Evolutionary conservation across 2,329 filamentous ascomycete genomes (phyloP), one percentile per base, ranked within the genome.

Genomic region (Fusarium tupiense): DNA sequence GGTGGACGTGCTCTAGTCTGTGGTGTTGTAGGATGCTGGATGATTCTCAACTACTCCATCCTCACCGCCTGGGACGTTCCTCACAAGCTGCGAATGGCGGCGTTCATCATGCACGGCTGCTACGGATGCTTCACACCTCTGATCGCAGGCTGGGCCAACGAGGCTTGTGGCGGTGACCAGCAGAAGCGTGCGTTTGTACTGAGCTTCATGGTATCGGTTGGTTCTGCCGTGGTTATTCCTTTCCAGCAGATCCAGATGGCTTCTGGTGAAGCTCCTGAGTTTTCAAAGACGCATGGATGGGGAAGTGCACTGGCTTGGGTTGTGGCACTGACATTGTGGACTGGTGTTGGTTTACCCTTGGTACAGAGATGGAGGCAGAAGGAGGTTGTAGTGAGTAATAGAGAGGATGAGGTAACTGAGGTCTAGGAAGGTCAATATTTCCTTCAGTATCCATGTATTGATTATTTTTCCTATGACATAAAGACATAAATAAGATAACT

Each of bases 101-200:
- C 76, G 4, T 85, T 84, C 54, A 82, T 85, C 54, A 73, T 84
- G 10, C 76, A 77, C 4, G 83, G 84, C 19, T 82, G 79, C 52
- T 85, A 85, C 63, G 83, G 84, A 35, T 85, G 82, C 61, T 84
- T 80, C 73, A 85, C 83, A 3, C 84, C 84, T 7, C 74, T 85
- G 14, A 76, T 85, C 2, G 83, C 83, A 2, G 82, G 82, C 0
- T 85, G 84, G 84, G 72, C 80, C 3, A 85, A 85, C 66, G 81
- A 83, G 65, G 75, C 82, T 2, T 85, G 83, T 54, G 83, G 82
- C 4, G 82, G 82, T 8, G 84, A 85, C 58, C 82, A 84, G 64
- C 84, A 85, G 74, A 83, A 85, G 66, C 81, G 84, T 13, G 83
- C 82, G 0, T 85, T 85, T 50, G 76, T 84, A 16, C 73, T 85